Evolutionary conservation across 768 basidiomycete species (phyloP).

Genomic region (Podaxis mareebaensis): DNA sequence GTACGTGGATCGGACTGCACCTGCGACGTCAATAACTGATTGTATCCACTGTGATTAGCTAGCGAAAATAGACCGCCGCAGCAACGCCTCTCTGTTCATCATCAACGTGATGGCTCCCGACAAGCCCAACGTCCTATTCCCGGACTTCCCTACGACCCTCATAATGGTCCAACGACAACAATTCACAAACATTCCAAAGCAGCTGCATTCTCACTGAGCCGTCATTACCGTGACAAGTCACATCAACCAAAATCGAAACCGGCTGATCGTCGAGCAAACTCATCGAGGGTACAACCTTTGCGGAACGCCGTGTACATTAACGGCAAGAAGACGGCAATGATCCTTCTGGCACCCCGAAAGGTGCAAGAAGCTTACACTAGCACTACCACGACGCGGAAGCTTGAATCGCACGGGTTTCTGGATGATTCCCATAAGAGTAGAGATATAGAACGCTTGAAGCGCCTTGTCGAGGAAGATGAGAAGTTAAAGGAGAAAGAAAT

Average conservation of each 20-base stretch:
- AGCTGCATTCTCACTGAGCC: slow-evolving; percentile 76
- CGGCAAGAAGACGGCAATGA: slow-evolving; percentile 44
- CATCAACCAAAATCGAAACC: slow-evolving; percentile 13
- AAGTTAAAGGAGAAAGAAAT: slow-evolving; percentile 24
- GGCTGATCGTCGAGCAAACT: slow-evolving; percentile 21
- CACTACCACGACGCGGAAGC: slow-evolving; percentile 68
- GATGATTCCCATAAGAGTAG: slow-evolving; percentile 44
- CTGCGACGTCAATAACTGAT: background rate
- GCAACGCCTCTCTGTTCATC: slow-evolving; percentile 66
- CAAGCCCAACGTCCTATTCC: slow-evolving; percentile 3
- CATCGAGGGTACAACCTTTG: slow-evolving; percentile 25
- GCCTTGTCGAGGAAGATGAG: slow-evolving; percentile 23
- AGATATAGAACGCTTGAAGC: slow-evolving; percentile 27
- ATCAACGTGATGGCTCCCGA: slow-evolving; percentile 34
- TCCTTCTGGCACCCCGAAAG: slow-evolving; percentile 69
- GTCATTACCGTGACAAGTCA: slow-evolving; percentile 45
- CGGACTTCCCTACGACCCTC: slow-evolving; percentile 43
- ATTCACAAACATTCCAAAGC: slow-evolving; percentile 85
- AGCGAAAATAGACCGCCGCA: slow-evolving; percentile 36
- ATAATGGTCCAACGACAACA: slow-evolving; percentile 61
- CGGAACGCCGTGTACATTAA: slow-evolving; percentile 19
- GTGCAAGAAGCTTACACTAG: slow-evolving; percentile 82
- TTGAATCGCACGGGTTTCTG: slow-evolving; percentile 67
- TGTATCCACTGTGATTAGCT: background rate
- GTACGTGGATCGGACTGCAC: background rate